Percentiles rank a stretch among this genome's conserved stretches.
These are phyloP conservation scores for Chaetomium fimeti DNA, from an alignment of 495 filamentous ascomycete species.

Conservation along the genomic window DNA sequence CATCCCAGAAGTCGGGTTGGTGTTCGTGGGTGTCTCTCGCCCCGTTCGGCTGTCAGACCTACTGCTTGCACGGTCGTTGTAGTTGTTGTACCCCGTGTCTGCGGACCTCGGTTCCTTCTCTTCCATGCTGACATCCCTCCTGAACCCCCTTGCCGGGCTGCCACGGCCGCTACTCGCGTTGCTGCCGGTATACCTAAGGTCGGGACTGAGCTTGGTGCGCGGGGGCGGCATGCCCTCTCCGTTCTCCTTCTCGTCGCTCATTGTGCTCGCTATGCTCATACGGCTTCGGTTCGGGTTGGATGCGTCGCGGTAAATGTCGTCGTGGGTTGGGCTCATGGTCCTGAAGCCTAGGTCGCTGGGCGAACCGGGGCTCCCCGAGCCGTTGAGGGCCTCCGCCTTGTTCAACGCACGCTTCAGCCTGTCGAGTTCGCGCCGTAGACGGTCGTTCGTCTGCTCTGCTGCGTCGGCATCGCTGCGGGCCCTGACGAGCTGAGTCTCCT, in stretches of 20 bases:
- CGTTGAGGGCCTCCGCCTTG: slow-evolving; percentile 50
- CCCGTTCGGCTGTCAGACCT: slow-evolving; percentile 47
- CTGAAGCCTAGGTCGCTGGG: slow-evolving; percentile 32
- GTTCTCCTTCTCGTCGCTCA: slow-evolving; percentile 84
- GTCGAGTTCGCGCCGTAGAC: slow-evolving; percentile 85
- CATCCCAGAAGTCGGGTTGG: slow-evolving; percentile 57
- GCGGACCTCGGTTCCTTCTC: slow-evolving; percentile 29
- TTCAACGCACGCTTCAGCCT: slow-evolving; percentile 76
- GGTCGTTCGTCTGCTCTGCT: slow-evolving; percentile 77
- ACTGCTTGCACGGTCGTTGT: slow-evolving; percentile 36
- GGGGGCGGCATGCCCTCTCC: slow-evolving; percentile 46
- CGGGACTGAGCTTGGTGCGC: slow-evolving; percentile 56
- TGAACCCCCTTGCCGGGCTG: slow-evolving; percentile 52
- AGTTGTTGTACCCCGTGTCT: slow-evolving; percentile 29
- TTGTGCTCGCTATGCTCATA: slow-evolving; percentile 68
- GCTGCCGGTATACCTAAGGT: slow-evolving; percentile 48
- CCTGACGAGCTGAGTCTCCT: slow-evolving; percentile 94
- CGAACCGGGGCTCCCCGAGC: slow-evolving; percentile 44
- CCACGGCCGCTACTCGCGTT: slow-evolving; percentile 54
- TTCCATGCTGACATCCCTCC: slow-evolving; percentile 30
- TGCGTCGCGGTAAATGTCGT: slow-evolving; percentile 58
- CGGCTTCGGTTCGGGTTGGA: slow-evolving; percentile 43
- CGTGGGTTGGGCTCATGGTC: slow-evolving; percentile 46
- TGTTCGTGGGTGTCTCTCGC: slow-evolving; percentile 35
- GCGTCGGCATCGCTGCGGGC: slow-evolving; percentile 87